Conservation (phyloP, 805 yeast genomes). For the Starmera caribaea region DNA sequence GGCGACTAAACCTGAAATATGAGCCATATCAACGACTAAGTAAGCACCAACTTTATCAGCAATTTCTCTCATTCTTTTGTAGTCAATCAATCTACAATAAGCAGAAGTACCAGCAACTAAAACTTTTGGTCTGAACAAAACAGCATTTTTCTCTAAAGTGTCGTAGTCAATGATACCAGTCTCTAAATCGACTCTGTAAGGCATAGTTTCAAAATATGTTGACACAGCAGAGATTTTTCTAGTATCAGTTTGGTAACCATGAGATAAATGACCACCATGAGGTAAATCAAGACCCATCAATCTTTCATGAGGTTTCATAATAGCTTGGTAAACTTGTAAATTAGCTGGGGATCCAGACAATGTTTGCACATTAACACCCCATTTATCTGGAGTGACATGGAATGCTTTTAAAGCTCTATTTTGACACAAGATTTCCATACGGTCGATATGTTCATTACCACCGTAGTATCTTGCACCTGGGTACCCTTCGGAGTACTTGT, state of each 20-base stretch:
- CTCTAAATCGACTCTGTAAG: constrained; percentile 84
- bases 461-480: constrained; percentile 99
- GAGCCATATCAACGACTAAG: constrained; percentile 96
- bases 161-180: constrained; percentile 97
- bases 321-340: constrained; percentile 90
- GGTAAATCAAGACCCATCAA: constrained; percentile 97
- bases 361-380: constrained; percentile 99
- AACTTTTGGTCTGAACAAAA: constrained; percentile 90
- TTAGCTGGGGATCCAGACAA: constrained; percentile 97
- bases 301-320: constrained; percentile 92
- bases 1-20: constrained; percentile 90
- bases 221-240: constrained; percentile 93
- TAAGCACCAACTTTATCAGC: constrained; percentile 98
- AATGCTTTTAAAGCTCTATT: constrained; percentile 90
- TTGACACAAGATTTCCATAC: constrained; percentile 88
- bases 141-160: constrained; percentile 83
- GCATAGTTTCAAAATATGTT: constrained; percentile 97
- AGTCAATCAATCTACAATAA: constrained; percentile 92
- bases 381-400: constrained; percentile 62
- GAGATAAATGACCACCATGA: constrained; percentile 98
- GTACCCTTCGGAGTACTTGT: constrained; percentile 98
- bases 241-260: constrained; percentile 93
- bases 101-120: constrained; percentile 98
- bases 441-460: constrained; percentile 95
- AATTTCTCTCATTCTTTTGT: constrained; percentile 90